Conservation (phyloP, 2,329 filamentous ascomycete genomes). For the Stromatinia cepivora region DNA sequence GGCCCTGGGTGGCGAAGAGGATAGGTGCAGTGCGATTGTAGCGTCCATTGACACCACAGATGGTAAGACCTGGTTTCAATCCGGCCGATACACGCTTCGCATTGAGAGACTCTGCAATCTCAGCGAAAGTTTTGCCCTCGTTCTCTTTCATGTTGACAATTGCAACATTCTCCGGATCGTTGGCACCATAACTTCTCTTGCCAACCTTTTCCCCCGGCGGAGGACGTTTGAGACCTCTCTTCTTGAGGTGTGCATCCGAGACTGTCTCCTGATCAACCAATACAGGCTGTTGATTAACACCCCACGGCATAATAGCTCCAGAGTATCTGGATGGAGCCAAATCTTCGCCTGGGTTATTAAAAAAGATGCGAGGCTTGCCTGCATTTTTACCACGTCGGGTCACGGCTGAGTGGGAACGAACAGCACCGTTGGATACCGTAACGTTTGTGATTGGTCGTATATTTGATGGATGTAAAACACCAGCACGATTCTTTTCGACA, state of each 20-base stretch:
- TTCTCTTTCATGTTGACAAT: constrained; percentile 40
- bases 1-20: constrained; percentile 35
- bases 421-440: not conserved
- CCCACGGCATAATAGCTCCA: constrained; percentile 31
- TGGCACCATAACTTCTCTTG: constrained; percentile 37
- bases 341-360: constrained; percentile 18
- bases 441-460: not conserved
- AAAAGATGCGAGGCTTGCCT: constrained; percentile 2
- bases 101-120: constrained; percentile 36
- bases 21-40: constrained; percentile 41
- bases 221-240: constrained; percentile 32
- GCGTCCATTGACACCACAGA: constrained; percentile 33
- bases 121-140: constrained; percentile 26
- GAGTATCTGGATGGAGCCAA: constrained; percentile 31
- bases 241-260: constrained; percentile 34
- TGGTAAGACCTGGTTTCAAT: constrained; percentile 29
- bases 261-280: constrained; percentile 27
- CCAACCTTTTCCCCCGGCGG: constrained; percentile 26
- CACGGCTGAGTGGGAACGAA: not conserved
- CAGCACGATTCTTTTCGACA: constrained; percentile 12
- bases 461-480: not conserved
- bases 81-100: constrained; percentile 29
- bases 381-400: not conserved
- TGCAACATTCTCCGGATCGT: constrained; percentile 39
- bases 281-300: constrained; percentile 28